Conservation (phyloP, 2,329 filamentous ascomycete genomes). For the Podosphaera aphanis region DNA sequence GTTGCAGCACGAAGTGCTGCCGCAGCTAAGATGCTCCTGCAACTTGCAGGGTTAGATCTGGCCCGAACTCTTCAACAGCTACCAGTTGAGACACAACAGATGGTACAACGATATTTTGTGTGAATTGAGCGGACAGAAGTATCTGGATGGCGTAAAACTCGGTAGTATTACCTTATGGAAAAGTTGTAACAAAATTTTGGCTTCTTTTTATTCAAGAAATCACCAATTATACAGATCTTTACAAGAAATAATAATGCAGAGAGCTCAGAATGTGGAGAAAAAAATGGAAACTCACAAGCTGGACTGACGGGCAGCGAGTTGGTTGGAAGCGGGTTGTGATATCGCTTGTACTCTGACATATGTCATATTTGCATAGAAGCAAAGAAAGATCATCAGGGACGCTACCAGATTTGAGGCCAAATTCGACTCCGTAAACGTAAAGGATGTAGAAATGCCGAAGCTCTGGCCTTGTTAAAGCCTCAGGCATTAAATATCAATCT, state of each 20-base stretch:
- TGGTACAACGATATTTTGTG: slow-evolving; percentile 56
- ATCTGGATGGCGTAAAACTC: neutral
- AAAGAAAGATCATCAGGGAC: neutral
- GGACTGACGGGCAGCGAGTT: neutral
- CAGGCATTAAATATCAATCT: neutral
- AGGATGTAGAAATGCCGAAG: neutral
- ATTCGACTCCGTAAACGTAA: neutral
- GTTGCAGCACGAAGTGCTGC: slow-evolving; percentile 54
- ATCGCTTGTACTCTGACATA: neutral
- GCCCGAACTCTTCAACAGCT: slow-evolving; percentile 54
- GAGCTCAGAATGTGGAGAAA: neutral
- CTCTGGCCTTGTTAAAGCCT: neutral
- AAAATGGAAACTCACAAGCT: neutral
- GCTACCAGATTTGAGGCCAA: neutral
- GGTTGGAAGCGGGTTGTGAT: neutral
- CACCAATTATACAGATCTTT: neutral
- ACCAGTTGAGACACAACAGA: slow-evolving; percentile 56
- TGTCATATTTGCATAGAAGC: neutral
- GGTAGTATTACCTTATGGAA: neutral
- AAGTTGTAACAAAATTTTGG: neutral
- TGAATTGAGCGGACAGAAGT: slow-evolving; percentile 17
- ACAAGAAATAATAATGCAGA: too few species aligned
- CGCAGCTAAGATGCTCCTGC: slow-evolving; percentile 56
- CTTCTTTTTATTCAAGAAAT: neutral
- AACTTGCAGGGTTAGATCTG: slow-evolving; percentile 50